phyloP scores from a whole-genome alignment of 768 basidiomycete species.

The Suillus discolor region DNA sequence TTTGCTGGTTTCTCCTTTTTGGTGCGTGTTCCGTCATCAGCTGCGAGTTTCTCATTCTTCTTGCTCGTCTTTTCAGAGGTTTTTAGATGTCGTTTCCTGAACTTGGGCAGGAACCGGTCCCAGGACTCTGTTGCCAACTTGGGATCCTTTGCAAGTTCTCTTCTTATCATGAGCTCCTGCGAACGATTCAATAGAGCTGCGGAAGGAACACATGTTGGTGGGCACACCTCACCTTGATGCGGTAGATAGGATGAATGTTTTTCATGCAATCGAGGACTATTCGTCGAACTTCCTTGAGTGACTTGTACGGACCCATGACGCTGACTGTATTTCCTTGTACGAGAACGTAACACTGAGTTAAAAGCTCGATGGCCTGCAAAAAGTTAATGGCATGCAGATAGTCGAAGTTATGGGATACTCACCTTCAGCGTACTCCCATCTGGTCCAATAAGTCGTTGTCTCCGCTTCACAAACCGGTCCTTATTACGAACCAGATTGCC shows the following conservation, averaged over 20 bases:
- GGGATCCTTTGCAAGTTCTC: slow-evolving; percentile 97
- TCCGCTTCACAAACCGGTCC: slow-evolving; percentile 93
- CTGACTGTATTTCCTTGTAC: slow-evolving; percentile 99
- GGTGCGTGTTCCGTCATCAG: slow-evolving; percentile 61
- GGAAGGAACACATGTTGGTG: slow-evolving; percentile 6
- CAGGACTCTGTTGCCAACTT: slow-evolving; percentile 92
- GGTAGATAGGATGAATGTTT: slow-evolving; percentile 98
- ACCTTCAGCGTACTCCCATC: slow-evolving; percentile 98
- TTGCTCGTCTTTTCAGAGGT: slow-evolving; percentile 92
- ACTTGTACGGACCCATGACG: slow-evolving; percentile 96
- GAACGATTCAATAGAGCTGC: neutral
- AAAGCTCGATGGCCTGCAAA: slow-evolving; percentile 87
- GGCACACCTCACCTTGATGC: slow-evolving; percentile 89
- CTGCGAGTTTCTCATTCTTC: slow-evolving; percentile 74
- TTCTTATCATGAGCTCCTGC: slow-evolving; percentile 97
- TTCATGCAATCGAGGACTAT: slow-evolving; percentile 99
- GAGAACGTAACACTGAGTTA: slow-evolving; percentile 95
- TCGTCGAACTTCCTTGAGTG: slow-evolving; percentile 92
- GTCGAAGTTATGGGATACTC: neutral
- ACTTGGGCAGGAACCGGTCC: slow-evolving; percentile 97
- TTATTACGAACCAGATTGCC: slow-evolving; percentile 93
- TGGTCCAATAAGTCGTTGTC: slow-evolving; percentile 96
- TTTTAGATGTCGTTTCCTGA: slow-evolving; percentile 89
- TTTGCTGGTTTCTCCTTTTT: slow-evolving; percentile 63
- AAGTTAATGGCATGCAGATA: slow-evolving; percentile 8